phyloP scores from a whole-genome alignment of 768 basidiomycete species.

The Pluteus cervinus region DNA sequence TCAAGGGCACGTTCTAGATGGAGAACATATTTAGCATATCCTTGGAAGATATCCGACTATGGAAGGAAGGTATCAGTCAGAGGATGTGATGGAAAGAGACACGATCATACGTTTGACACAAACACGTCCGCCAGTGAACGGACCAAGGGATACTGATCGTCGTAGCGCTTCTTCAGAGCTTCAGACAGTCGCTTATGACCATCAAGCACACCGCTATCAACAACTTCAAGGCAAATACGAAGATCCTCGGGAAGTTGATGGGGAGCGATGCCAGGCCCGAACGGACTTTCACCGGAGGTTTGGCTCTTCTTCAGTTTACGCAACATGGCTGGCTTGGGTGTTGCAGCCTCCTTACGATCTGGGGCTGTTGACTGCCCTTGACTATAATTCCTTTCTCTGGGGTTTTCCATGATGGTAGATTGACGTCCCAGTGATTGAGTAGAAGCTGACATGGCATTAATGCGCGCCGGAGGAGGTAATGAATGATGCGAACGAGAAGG shows the following conservation, averaged over 20 bases:
- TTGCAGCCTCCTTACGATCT: too few relatives aligned
- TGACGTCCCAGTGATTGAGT: slow-evolving; percentile 75
- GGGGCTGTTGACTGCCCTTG: too few relatives aligned
- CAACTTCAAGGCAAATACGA: slow-evolving; percentile 77
- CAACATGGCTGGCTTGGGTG: slow-evolving; percentile 44
- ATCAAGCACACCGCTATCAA: slow-evolving; percentile 80
- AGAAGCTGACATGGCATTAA: slow-evolving; percentile 49
- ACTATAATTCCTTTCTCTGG: slow-evolving; percentile 46
- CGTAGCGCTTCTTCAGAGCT: slow-evolving; percentile 84
- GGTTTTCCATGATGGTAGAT: slow-evolving; percentile 43
- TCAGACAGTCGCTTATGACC: slow-evolving; percentile 86
- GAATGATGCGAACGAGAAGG: slow-evolving; percentile 78
- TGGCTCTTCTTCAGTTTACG: slow-evolving; percentile 67
- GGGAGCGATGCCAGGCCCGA: slow-evolving; percentile 57
- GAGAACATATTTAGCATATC: slow-evolving; percentile 92
- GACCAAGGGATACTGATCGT: slow-evolving; percentile 93
- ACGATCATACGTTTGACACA: slow-evolving; percentile 72
- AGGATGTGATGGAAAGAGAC: slow-evolving; percentile 7
- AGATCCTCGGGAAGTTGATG: slow-evolving; percentile 86
- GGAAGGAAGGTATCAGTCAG: slow-evolving; percentile 9
- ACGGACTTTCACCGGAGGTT: slow-evolving; percentile 38
- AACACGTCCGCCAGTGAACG: slow-evolving; percentile 95
- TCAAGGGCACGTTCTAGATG: slow-evolving; percentile 88
- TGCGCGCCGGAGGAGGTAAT: slow-evolving; percentile 58
- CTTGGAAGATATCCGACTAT: slow-evolving; percentile 91